These are phyloP conservation scores for Chernovozyma aurita DNA, from an alignment of 1,139 yeast species.

Conservation along the genomic window DNA sequence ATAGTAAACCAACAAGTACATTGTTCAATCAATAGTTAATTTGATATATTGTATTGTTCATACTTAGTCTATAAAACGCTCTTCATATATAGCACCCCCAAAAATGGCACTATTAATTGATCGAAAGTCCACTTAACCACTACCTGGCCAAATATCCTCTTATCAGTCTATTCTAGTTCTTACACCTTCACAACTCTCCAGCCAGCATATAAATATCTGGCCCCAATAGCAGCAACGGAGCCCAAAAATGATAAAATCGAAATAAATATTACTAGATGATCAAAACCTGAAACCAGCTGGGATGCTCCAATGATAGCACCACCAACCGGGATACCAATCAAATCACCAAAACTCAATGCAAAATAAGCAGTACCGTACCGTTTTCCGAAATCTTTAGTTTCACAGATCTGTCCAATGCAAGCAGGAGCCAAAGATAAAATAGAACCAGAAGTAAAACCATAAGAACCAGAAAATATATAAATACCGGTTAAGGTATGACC, in stretches of 20 bases:
- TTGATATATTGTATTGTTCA: no score
- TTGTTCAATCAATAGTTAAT: no score
- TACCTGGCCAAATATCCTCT: no score
- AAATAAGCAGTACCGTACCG: constrained; percentile 30
- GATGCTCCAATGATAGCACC: constrained; percentile 27
- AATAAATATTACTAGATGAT: constrained; percentile 26
- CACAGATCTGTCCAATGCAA: constrained; percentile 24
- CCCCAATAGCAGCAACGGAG: constrained; percentile 19
- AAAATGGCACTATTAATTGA: no score
- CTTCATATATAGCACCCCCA: no score
- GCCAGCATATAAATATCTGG: constrained; percentile 27
- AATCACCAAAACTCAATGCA: constrained; percentile 28
- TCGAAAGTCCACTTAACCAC: no score
- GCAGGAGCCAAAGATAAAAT: constrained; percentile 28
- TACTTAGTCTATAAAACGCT: no score
- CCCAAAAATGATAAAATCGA: constrained; percentile 22
- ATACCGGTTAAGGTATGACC: constrained; percentile 23
- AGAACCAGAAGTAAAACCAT: constrained; percentile 30
- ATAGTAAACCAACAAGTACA: no score
- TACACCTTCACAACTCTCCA: constrained; percentile 9
- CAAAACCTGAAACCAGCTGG: constrained; percentile 14
- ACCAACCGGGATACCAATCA: constrained; percentile 32
- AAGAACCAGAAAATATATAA: constrained; percentile 22
- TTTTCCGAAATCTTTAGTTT: constrained; percentile 27
- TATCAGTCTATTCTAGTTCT: no score